Conservation (phyloP, 2,329 filamentous ascomycete species). For the Sclerotinia trifoliorum region DNA sequence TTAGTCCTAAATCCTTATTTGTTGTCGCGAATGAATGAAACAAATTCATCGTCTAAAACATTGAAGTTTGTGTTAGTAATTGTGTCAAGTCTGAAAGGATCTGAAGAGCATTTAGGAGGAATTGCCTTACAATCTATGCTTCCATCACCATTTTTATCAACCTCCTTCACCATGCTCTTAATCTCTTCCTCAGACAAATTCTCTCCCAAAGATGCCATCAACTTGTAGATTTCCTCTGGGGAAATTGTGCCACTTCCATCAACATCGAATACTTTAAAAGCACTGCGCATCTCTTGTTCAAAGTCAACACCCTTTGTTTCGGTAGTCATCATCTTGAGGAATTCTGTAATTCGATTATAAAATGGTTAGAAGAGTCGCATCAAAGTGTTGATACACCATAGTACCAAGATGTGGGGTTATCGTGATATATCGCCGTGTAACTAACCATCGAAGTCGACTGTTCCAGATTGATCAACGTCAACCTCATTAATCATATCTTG, state of each 20-base stretch:
- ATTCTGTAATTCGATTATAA: slow-evolving; percentile 47
- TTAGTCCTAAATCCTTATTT: slow-evolving; percentile 18
- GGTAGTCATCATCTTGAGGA: slow-evolving; percentile 65
- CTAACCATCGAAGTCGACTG: slow-evolving; percentile 23
- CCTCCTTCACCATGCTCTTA: slow-evolving; percentile 64
- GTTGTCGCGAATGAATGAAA: slow-evolving; percentile 26
- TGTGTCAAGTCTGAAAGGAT: not conserved
- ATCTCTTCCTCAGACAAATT: slow-evolving; percentile 63
- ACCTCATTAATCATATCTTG: slow-evolving; percentile 25
- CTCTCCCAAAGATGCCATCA: slow-evolving; percentile 65
- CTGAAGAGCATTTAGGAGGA: not conserved
- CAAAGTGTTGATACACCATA: not conserved
- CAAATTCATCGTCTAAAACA: slow-evolving; percentile 26
- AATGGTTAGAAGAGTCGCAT: slow-evolving; percentile 14
- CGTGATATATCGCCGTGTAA: slow-evolving; percentile 1
- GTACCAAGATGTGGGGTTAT: slow-evolving; percentile 15
- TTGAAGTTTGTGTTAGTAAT: not conserved
- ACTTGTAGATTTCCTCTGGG: slow-evolving; percentile 58
- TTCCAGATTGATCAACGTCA: slow-evolving; percentile 24
- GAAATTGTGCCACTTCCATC: slow-evolving; percentile 66
- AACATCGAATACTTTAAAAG: slow-evolving; percentile 65
- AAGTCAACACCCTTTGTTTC: slow-evolving; percentile 61
- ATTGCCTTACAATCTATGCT: slow-evolving; percentile 55
- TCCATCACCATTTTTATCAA: slow-evolving; percentile 63
- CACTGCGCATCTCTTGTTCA: slow-evolving; percentile 63